Evolutionary conservation across 345 rosid species (phyloP), one percentile per base, ranked within the genome.

Genomic region (Arabidopsis suecica): DNA sequence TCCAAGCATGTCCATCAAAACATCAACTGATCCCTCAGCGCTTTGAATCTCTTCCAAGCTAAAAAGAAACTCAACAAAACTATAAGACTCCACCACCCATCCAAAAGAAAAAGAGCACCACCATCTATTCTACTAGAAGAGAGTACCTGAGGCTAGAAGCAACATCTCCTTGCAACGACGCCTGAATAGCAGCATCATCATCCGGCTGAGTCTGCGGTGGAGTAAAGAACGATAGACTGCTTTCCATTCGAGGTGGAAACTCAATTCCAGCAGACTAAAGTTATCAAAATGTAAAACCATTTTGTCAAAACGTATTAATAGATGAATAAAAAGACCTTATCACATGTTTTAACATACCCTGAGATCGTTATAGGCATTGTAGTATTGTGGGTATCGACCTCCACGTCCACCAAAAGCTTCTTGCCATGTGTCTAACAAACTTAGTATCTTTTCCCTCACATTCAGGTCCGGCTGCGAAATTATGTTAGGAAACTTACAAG

Each of bases 161-260:
- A 87, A 90, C 88, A 85, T 90, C 95, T 62, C 86, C 74, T 84
- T 92, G 88, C 50, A 94, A 83, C 6, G 90, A 94, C 28, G 93
- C 93, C 78, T 91, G 88, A 75, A 90, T 85, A 64, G 89, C 98
- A 78, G 85, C 92, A 81, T 90, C 96, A 76, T 95, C 99, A 79
- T 79, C 89, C 36, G 76, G 86, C 63, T 89, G 93, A 47, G 89
- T 80, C 82, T 95, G 99, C 51, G 97, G 97, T 48, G 97, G 99
- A 63, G 98, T 95, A 75, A 90, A 95, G 57, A 92, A 77, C 12
- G 94, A 96, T 9, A 88, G 84, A 72, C 81, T 80, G 66, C 85
- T 84, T 83, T 88, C 98, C 68, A 59, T 88, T 69, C 91, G 85
- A 3, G 97, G 97, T 33, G 97, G 99, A 81, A 92, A 95, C 78